Evolutionary conservation across 129 eudicot genomes (phyloP).

Genomic region (Chrysanthemum makinoi): DNA sequence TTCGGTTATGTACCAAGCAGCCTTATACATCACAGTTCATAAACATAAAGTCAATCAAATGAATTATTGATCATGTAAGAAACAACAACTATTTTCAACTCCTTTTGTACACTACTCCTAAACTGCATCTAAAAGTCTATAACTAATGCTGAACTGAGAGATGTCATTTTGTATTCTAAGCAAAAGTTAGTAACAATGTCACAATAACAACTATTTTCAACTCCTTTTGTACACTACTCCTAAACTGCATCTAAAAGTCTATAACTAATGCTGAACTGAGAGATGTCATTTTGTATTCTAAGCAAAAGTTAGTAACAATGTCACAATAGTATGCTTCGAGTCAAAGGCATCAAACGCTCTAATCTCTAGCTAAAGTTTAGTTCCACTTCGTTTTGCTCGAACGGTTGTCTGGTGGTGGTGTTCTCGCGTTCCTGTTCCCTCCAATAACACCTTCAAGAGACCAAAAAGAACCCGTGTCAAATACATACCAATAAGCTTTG

Average conservation of each 20-base stretch:
- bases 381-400: constrained; percentile 61
- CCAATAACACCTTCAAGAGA: constrained; percentile 34
- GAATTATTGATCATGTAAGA: constrained; percentile 13
- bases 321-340: constrained; percentile 60
- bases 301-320: constrained; percentile 27
- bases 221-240: constrained; percentile 21
- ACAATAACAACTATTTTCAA: constrained; percentile 7
- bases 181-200: constrained; percentile 26
- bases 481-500: background rate
- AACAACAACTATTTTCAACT: background rate
- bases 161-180: constrained; percentile 17
- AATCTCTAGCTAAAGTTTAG: constrained; percentile 18
- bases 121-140: constrained; percentile 14
- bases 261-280: background rate
- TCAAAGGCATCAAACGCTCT: constrained; percentile 37
- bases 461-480: constrained; percentile 4
- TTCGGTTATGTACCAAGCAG: too few relatives aligned
- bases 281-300: constrained; percentile 14
- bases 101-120: constrained; percentile 22
- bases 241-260: constrained; percentile 17
- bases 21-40: too few relatives aligned
- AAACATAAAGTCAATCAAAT: constrained; percentile 16
- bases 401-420: constrained; percentile 63
- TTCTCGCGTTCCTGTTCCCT: constrained; percentile 47
- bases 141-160: background rate